Percentiles rank a stretch among this genome's conserved stretches.
Evolutionary conservation across 2,329 filamentous ascomycete genomes (phyloP).

Genomic region (Talaromyces sp.): DNA sequence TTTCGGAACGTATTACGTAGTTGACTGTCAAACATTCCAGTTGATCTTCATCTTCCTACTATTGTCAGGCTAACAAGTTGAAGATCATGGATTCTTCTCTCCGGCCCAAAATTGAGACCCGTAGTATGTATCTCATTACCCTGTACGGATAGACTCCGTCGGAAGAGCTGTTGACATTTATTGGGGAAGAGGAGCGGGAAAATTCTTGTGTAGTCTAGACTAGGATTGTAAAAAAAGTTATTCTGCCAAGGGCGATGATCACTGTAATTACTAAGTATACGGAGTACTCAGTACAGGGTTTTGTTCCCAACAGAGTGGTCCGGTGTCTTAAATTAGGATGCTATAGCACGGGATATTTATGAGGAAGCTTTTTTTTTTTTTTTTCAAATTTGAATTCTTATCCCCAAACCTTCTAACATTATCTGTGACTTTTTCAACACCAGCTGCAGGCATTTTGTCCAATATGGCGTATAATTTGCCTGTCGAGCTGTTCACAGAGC

Average conservation of each 20-base stretch:
- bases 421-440: background rate
- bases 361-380: background rate
- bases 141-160: background rate
- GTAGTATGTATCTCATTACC: background rate
- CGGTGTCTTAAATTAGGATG: background rate
- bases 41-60: background rate
- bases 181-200: background rate
- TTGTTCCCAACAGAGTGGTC: background rate
- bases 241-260: background rate
- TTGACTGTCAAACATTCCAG: background rate
- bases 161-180: background rate
- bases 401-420: background rate
- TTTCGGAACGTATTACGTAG: background rate
- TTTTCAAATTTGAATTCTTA: background rate
- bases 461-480: conserved; percentile 13
- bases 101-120: background rate
- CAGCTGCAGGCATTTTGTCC: background rate
- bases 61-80: background rate
- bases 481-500: conserved; percentile 18
- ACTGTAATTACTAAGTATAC: background rate
- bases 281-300: background rate
- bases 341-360: background rate
- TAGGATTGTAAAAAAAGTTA: background rate
- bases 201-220: background rate
- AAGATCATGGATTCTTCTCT: background rate